Percentiles rank a stretch among this genome's conserved stretches.
Conservation (phyloP, 148 eudicot genomes). For the Rhododendron simsii region DNA sequence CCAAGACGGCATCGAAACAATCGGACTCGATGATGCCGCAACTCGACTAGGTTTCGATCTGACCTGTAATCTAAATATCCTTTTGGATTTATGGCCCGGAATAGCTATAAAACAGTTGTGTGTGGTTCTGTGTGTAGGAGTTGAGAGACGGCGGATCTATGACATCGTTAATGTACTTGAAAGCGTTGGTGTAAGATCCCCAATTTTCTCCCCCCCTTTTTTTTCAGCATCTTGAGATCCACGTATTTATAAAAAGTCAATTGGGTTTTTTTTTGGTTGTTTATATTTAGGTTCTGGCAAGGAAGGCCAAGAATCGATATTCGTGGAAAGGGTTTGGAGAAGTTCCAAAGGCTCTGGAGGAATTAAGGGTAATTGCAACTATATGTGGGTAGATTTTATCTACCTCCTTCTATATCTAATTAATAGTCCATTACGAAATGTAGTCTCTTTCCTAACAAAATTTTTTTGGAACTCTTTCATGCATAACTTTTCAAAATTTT, state of each 20-base stretch:
- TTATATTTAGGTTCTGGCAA: slow-evolving; percentile 51
- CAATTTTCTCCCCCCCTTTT: not conserved
- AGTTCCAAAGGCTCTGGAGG: slow-evolving; percentile 62
- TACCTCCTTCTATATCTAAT: not conserved
- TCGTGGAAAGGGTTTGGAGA: slow-evolving; percentile 85
- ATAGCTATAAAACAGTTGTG: not conserved
- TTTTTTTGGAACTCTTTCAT: not conserved
- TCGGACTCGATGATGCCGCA: slow-evolving; percentile 94
- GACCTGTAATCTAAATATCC: not conserved
- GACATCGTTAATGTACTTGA: slow-evolving; percentile 95
- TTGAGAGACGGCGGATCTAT: slow-evolving; percentile 97
- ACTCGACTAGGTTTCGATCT: slow-evolving; percentile 57
- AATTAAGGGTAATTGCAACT: slow-evolving; percentile 48
- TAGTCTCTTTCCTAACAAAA: not conserved
- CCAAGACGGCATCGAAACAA: slow-evolving; percentile 70
- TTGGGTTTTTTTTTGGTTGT: not conserved
- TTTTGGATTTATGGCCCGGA: not conserved
- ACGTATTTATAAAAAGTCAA: not conserved
- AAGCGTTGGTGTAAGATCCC: slow-evolving; percentile 78
- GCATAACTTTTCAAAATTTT: not conserved
- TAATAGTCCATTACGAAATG: not conserved
- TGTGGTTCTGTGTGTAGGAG: slow-evolving; percentile 44
- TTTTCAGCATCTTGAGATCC: not conserved
- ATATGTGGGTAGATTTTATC: not conserved
- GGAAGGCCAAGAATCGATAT: slow-evolving; percentile 80